phyloP scores from a whole-genome alignment of 1,284 basidiomycete species.

The Irpex sp. region DNA sequence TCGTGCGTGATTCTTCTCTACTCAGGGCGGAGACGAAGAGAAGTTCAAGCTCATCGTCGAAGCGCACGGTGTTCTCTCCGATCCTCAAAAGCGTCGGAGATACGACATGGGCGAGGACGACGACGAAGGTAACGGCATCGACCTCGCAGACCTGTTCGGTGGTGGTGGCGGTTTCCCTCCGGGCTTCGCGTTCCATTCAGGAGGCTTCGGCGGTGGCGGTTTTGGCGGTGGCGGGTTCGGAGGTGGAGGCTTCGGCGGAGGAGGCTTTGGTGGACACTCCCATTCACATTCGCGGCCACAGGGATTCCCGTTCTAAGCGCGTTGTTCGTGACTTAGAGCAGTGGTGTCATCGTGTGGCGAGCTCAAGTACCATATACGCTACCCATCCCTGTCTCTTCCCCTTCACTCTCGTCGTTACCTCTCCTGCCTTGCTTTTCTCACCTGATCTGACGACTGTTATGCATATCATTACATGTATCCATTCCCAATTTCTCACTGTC shows the following conservation, averaged over 20 bases:
- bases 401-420: background rate
- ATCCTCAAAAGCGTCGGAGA: slow-evolving; percentile 61
- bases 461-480: background rate
- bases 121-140: slow-evolving; percentile 47
- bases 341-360: background rate
- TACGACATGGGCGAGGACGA: slow-evolving; percentile 80
- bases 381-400: background rate
- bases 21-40: slow-evolving; percentile 75
- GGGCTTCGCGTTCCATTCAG: slow-evolving; percentile 60
- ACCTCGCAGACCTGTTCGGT: slow-evolving; percentile 14
- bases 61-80: slow-evolving; percentile 74
- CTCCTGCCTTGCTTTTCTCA: background rate
- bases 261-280: slow-evolving; percentile 9
- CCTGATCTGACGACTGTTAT: background rate
- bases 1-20: background rate
- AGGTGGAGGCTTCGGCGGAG: slow-evolving; percentile 16
- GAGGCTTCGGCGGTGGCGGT: slow-evolving; percentile 12
- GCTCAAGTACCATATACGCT: background rate
- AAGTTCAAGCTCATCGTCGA: slow-evolving; percentile 84
- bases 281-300: background rate
- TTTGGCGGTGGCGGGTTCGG: slow-evolving; percentile 21
- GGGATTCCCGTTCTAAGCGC: background rate
- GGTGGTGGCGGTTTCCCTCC: slow-evolving; percentile 50
- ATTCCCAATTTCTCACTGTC: background rate
- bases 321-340: background rate